Base-by-base conservation (phyloP, 495 filamentous ascomycete species). In the Penicillium ochrochloron region DNA sequence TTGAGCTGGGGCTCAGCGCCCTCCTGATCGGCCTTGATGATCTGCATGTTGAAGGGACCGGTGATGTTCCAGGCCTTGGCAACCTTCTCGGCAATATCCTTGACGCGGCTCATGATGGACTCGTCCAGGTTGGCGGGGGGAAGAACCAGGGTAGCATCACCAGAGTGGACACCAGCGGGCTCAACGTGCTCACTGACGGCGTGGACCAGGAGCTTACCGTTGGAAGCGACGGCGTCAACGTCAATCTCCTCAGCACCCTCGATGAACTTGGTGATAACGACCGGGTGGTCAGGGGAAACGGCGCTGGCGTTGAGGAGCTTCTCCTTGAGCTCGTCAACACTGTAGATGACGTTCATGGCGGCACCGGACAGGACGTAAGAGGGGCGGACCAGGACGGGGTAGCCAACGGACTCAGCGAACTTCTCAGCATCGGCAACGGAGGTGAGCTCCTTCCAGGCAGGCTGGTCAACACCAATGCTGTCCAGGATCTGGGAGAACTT, bases 1-100 rank as follows among this genome's bases (percentile, higher is more conserved):
- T 98, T 98, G 54, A 98, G 86, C 56, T 82, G 77, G 21, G 90
- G 86, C 67, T 91, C 86, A 31, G 86, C 89, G 54, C 88, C 89
- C 60, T 89, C 88, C 65, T 75, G 67, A 5, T 90, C 82, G 48
- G 92, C 93, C 81, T 97, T 97, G 85, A 98, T 98, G 78, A 98
- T 96, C 79, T 98, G 94, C 95, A 98, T 97, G 84, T 98, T 98
- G 87, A 97, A 98, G 39, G 94, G 94, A 46, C 94, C 94, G 19
- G 92, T 97, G 76, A 98, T 97, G 71, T 83, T 94, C 92, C 94
- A 97, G 51, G 95, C 94, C 78, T 95, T 92, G 63, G 94, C 94
- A 29, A 98, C 93, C 86, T 97, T 98, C 79, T 92, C 77, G 14
- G 95, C 94, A 65, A 98, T 97, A 66, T 90, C 92, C 85, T 97